Percentiles rank a stretch among this genome's conserved stretches.
Evolutionary conservation across 1,284 basidiomycete genomes (phyloP).

Genomic region (Ustilago xerochloae): DNA sequence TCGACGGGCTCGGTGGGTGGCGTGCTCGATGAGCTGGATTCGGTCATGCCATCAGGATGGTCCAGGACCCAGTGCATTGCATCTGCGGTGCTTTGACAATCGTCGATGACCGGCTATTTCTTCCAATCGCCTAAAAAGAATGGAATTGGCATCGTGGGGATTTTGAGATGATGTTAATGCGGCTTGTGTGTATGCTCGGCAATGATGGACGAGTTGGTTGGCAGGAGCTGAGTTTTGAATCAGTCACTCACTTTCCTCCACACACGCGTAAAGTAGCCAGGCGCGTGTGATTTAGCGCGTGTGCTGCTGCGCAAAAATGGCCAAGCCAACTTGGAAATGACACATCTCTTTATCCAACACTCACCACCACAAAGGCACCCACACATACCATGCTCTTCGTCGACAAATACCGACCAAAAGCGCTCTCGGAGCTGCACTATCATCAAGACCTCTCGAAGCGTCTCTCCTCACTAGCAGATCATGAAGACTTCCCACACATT

Average conservation of each 20-base stretch:
- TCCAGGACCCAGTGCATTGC: too few species aligned
- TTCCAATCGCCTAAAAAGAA: too few species aligned
- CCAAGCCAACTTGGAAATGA: background rate
- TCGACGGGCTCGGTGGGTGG: too few species aligned
- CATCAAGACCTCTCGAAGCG: conserved; percentile 84
- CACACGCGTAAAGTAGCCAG: conserved; percentile 1
- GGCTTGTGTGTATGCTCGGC: too few species aligned
- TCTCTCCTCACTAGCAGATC: conserved; percentile 76
- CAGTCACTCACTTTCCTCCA: background rate
- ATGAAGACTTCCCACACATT: conserved; percentile 90
- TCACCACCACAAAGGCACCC: background rate
- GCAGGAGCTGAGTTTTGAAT: background rate
- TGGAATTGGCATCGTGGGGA: too few species aligned
- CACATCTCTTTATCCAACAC: background rate
- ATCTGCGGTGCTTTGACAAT: too few species aligned
- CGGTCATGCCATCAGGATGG: too few species aligned
- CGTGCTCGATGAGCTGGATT: too few species aligned
- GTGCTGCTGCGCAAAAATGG: background rate
- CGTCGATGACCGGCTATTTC: too few species aligned
- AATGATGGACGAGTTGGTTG: too few species aligned
- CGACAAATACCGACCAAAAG: conserved; percentile 83
- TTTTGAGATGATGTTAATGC: too few species aligned
- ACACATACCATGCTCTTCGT: conserved; percentile 67
- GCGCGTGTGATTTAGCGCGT: conserved; percentile 1
- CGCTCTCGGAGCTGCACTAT: conserved; percentile 88